Conservation (phyloP, 2,329 filamentous ascomycete species). For the Penicillium sp. region DNA sequence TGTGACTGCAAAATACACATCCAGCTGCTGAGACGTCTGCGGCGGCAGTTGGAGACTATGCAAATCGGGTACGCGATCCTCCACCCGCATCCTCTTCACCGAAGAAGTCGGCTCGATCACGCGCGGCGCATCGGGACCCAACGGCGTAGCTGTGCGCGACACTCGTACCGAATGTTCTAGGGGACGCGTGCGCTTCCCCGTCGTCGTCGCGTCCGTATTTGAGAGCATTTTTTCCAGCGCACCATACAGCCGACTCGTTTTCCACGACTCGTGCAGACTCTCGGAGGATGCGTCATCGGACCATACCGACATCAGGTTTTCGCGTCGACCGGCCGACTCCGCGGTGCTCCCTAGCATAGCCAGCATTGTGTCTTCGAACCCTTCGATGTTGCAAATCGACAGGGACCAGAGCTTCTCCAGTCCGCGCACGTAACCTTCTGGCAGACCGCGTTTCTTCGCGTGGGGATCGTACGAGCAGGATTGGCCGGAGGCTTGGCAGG, state of each 20-base stretch:
- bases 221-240: conserved; percentile 47
- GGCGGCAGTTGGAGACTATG: conserved; percentile 46
- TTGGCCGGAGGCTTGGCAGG: conserved; percentile 43
- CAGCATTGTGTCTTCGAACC: conserved; percentile 46
- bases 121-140: conserved; percentile 33
- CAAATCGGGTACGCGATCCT: neutral
- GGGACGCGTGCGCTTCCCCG: conserved; percentile 37
- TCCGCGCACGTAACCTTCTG: conserved; percentile 50
- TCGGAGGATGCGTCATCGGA: conserved; percentile 44
- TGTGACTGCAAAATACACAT: conserved; percentile 60
- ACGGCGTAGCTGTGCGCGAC: conserved; percentile 31
- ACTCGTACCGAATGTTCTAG: conserved; percentile 36
- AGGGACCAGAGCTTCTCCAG: conserved; percentile 50
- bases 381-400: conserved; percentile 47
- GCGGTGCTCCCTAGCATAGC: conserved; percentile 39
- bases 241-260: conserved; percentile 42
- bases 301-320: conserved; percentile 42
- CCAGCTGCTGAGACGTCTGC: conserved; percentile 55
- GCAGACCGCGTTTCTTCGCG: conserved; percentile 49
- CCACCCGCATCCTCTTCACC: conserved; percentile 32
- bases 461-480: conserved; percentile 47
- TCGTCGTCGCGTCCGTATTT: conserved; percentile 29
- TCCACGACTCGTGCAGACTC: conserved; percentile 47
- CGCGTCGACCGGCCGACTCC: conserved; percentile 33
- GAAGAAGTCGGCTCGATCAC: conserved; percentile 28